Evolutionary conservation across 2,329 filamentous ascomycete genomes (phyloP).

Genomic region (Blastomyces parvus): DNA sequence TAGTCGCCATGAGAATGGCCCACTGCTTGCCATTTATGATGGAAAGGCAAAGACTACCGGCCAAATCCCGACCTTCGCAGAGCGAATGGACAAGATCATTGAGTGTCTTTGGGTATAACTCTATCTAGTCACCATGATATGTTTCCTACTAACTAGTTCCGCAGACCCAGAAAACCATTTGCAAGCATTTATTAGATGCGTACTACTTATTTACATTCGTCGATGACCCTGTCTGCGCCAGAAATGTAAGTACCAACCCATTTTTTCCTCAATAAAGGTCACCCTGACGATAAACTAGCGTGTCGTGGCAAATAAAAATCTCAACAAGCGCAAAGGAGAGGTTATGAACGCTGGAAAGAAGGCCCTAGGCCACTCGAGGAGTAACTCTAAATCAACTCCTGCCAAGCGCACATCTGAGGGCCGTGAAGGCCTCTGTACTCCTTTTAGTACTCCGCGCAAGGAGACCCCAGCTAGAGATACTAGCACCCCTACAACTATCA

Average conservation of each 20-base stretch:
- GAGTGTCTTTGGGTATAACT: constrained; percentile 16
- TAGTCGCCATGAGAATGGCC: constrained; percentile 20
- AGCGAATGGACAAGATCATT: constrained; percentile 18
- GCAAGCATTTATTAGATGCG: constrained; percentile 32
- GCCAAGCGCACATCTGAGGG: neutral
- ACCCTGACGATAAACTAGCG: constrained; percentile 17
- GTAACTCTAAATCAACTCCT: constrained; percentile 1
- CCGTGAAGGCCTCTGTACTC: neutral
- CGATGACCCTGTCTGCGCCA: constrained; percentile 27
- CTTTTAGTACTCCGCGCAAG: neutral
- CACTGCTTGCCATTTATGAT: constrained; percentile 21
- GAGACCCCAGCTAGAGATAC: neutral
- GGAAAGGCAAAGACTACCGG: constrained; percentile 18
- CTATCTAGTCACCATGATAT: neutral
- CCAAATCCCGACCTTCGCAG: constrained; percentile 10
- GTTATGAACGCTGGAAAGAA: constrained; percentile 27
- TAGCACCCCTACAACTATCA: neutral
- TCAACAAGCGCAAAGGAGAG: constrained; percentile 27
- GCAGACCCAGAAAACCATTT: constrained; percentile 31
- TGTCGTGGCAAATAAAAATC: constrained; percentile 25
- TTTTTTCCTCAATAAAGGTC: neutral
- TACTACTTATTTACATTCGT: constrained; percentile 27
- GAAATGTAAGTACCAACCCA: constrained; percentile 14
- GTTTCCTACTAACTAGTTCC: neutral
- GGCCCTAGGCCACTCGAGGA: constrained; percentile 14